Evolutionary conservation across 2,329 filamentous ascomycete species (phyloP).

Genomic region (Exophiala sideris): DNA sequence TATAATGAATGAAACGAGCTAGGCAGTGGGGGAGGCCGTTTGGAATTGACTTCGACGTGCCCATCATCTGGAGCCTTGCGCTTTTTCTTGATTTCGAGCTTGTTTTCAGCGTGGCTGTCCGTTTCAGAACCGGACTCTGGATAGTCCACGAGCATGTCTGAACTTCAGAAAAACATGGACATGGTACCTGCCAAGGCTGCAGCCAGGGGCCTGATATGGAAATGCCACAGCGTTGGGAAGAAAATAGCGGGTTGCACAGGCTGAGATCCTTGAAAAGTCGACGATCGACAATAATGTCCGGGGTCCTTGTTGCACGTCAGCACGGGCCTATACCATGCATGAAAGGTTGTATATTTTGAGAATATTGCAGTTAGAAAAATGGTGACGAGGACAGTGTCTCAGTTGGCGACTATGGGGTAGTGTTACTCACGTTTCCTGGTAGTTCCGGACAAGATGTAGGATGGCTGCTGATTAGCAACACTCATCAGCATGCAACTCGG

Average conservation of each 20-base stretch:
- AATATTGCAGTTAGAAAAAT: not conserved
- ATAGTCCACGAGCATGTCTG: conserved; percentile 59
- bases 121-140: conserved; percentile 45
- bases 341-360: not conserved
- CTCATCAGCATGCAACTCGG: no score
- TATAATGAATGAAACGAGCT: conserved; percentile 84
- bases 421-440: not conserved
- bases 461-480: no score
- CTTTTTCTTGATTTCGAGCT: conserved; percentile 12
- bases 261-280: conserved; percentile 3
- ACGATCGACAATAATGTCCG: conserved; percentile 4
- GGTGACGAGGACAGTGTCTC: conserved; percentile 22
- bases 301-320: conserved; percentile 6
- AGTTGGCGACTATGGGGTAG: conserved; percentile 1
- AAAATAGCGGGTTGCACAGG: not conserved
- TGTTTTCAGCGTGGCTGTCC: conserved; percentile 22
- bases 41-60: conserved; percentile 24
- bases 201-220: not conserved
- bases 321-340: not conserved
- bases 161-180: conserved; percentile 1
- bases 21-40: conserved; percentile 53
- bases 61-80: conserved; percentile 27
- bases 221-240: conserved; percentile 1
- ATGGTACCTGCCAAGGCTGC: conserved; percentile 16
- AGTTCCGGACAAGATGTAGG: no score